Conservation (phyloP, 2,329 filamentous ascomycete species). For the Beauveria pseudobassiana region DNA sequence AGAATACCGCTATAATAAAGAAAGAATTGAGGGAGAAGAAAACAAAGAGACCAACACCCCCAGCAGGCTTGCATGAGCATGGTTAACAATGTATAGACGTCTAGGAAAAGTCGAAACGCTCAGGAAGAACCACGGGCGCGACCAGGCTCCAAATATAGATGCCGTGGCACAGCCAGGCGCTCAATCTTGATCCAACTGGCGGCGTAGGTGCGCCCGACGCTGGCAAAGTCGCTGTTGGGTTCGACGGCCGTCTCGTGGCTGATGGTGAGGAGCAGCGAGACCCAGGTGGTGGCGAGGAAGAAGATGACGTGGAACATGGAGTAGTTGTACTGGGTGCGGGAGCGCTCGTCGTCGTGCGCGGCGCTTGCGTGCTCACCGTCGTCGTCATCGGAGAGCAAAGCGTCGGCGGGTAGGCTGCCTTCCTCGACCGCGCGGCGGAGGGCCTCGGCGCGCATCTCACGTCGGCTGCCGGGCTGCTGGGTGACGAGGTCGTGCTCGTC, state of each 20-base stretch:
- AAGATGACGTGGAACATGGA: constrained; percentile 95
- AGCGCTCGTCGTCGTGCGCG: constrained; percentile 78
- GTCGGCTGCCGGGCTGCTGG: constrained; percentile 69
- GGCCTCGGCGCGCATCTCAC: constrained; percentile 89
- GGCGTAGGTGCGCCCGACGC: constrained; percentile 91
- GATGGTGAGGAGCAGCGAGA: constrained; percentile 77
- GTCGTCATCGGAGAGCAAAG: constrained; percentile 67
- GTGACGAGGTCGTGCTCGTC: constrained; percentile 86
- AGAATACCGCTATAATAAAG: no score
- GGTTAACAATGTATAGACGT: background rate
- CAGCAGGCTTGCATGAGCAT: background rate
- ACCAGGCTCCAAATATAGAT: constrained; percentile 92
- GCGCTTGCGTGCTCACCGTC: constrained; percentile 57
- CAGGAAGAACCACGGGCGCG: constrained; percentile 77
- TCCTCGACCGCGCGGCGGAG: constrained; percentile 88
- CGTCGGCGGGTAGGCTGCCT: constrained; percentile 84
- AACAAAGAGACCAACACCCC: background rate
- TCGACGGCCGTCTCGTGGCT: constrained; percentile 60
- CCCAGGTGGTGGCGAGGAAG: constrained; percentile 92
- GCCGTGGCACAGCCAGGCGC: constrained; percentile 90
- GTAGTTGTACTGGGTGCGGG: constrained; percentile 92
- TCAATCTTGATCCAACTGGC: constrained; percentile 98
- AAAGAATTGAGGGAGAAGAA: background rate
- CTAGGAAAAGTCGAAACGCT: constrained; percentile 64
- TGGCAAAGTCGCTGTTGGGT: constrained; percentile 65